Base-by-base conservation (phyloP, 306 rosid species). In the Trifolium subterraneum region DNA sequence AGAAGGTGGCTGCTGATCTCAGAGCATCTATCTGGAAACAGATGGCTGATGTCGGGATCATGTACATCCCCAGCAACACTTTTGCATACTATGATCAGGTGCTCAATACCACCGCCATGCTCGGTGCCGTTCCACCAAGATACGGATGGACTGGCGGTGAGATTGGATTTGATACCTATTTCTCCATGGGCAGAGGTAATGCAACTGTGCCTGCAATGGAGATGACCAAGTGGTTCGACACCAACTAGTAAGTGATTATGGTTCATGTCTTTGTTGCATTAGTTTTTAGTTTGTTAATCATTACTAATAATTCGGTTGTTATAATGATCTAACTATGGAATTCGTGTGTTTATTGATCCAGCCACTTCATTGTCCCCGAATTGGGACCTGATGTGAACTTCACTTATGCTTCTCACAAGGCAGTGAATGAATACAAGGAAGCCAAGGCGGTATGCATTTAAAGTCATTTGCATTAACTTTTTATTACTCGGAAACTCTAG, bases 211-310 rank as follows among this genome's bases (percentile, higher is more conserved):
- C 96, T 3, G 96, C 97, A 33, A 92, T 92, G 97, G 97, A 92
- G 68, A 92, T 92, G 97, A 92, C 97, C 83, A 92, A 92, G 87
- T 92, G 97, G 97, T 90, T 92, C 13, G 97, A 92, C 78, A 92
- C 96, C 85, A 92, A 92, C 89, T 92, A 92, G 97, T 92, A 83
- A 79, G 94, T 85, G 65, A 59, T 8, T 10, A 33, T 29, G 39
- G 27, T 12, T 68, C 20, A 12, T 12, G 18, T 56, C 50, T 36
- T 71, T 19, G 19, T 18, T 71, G 64, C 41, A 11, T 19, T 60
- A 19, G 14, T 61, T 58, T 10, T 38, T 61, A 25, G 22, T 61
- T 61, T n/a, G 47, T 33, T 60, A 36, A 5, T 20, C 8, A 4
- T 27, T 42, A 23, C 48, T 29, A 29, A 14, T 77, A 54, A 42